Conservation (phyloP, 805 yeast species). For the Yarrowia sp. region DNA sequence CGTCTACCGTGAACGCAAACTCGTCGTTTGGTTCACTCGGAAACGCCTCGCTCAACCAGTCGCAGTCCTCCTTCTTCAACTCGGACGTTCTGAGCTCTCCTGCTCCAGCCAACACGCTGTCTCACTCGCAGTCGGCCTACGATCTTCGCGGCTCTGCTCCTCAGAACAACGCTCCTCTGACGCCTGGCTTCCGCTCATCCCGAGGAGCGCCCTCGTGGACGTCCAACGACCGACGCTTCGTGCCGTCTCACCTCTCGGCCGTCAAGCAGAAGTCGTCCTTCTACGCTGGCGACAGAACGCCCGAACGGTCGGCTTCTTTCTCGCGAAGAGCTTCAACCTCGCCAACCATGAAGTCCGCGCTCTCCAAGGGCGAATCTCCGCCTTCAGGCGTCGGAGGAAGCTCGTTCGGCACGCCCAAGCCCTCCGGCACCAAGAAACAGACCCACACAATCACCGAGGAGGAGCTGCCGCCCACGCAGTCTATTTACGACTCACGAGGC, state of each 20-base stretch:
- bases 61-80: conserved; percentile 6
- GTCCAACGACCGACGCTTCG: conserved; percentile 25
- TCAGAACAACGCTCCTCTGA: conserved; percentile 14
- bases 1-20: conserved; percentile 8
- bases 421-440: conserved; percentile 30
- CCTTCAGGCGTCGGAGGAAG: conserved; percentile 26
- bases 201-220: conserved; percentile 28
- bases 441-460: conserved; percentile 30
- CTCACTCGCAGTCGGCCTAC: conserved; percentile 24
- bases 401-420: conserved; percentile 36
- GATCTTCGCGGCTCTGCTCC: neutral
- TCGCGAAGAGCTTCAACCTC: conserved; percentile 16
- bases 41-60: conserved; percentile 9
- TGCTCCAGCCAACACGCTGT: neutral
- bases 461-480: conserved; percentile 32
- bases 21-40: conserved; percentile 15
- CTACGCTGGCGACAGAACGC: conserved; percentile 24
- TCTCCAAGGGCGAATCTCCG: conserved; percentile 10
- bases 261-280: conserved; percentile 25
- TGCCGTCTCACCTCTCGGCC: conserved; percentile 27
- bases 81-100: neutral
- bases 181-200: conserved; percentile 5
- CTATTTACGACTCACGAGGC: conserved; percentile 32
- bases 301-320: conserved; percentile 2
- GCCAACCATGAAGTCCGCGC: neutral